phyloP scores from a whole-genome alignment of 805 yeast species.

The Candida hispaniensis region DNA sequence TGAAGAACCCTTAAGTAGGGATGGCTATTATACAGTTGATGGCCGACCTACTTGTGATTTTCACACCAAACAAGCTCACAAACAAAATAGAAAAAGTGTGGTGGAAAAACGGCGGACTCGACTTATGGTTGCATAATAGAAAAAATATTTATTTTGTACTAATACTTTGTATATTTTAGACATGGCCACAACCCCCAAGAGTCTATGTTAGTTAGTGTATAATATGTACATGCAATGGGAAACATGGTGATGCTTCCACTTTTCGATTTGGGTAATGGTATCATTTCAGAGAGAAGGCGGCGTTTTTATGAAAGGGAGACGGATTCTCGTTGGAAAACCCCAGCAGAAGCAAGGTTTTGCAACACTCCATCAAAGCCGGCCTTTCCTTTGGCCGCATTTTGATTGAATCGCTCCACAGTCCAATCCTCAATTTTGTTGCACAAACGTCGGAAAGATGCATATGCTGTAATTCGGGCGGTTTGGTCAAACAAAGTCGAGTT shows the following conservation, averaged over 20 bases:
- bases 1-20: conserved; percentile 24
- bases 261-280: background rate
- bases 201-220: conserved; percentile 8
- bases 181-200: background rate
- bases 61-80: conserved; percentile 26
- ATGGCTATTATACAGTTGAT: conserved; percentile 28
- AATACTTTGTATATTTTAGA: background rate
- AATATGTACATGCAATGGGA: conserved; percentile 6
- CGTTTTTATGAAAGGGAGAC: conserved; percentile 8
- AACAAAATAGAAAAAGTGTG: too few relatives aligned
- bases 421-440: conserved; percentile 85
- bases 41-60: conserved; percentile 29
- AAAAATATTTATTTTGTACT: too few relatives aligned
- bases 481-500: conserved; percentile 58
- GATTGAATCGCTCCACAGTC: conserved; percentile 79
- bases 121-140: conserved; percentile 25
- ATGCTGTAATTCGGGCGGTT: conserved; percentile 82
- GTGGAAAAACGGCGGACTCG: conserved; percentile 27
- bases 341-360: conserved; percentile 26
- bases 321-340: conserved; percentile 9
- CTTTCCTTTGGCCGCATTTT: conserved; percentile 76
- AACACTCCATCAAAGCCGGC: conserved; percentile 78
- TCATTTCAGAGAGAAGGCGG: background rate
- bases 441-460: conserved; percentile 54
- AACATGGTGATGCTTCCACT: background rate